phyloP scores from a whole-genome alignment of 768 basidiomycete genomes.

The Lactifluus hygrophoroides region DNA sequence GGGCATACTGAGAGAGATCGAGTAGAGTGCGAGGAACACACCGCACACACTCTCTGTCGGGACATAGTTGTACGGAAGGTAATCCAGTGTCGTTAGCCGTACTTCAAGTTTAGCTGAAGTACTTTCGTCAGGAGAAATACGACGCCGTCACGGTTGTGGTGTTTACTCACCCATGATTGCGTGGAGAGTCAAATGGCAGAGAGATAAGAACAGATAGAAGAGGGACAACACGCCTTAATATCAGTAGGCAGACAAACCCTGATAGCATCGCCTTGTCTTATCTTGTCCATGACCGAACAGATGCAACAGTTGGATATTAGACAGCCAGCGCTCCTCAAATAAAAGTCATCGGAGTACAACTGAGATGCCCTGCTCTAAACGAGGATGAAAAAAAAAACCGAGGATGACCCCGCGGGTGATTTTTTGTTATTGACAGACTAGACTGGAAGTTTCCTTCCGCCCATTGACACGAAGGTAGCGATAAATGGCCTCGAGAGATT shows the following conservation, averaged over 20 bases:
- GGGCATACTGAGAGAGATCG: not conserved
- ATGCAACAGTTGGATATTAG: not conserved
- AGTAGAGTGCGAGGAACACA: constrained; percentile 1
- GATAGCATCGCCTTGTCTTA: not conserved
- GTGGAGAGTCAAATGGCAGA: too few species aligned
- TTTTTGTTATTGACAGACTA: too few species aligned
- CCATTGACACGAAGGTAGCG: too few species aligned
- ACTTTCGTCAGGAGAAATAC: not conserved
- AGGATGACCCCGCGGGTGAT: too few species aligned
- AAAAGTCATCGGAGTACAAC: not conserved
- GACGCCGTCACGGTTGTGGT: not conserved
- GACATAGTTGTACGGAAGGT: constrained; percentile 6
- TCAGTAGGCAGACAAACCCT: not conserved
- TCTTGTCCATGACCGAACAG: not conserved
- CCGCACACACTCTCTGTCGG: constrained; percentile 11
- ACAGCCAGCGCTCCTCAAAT: not conserved
- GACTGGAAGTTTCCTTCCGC: too few species aligned
- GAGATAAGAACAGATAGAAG: not conserved
- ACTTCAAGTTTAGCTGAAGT: too few species aligned
- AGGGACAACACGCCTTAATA: not conserved
- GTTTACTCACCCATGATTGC: not conserved
- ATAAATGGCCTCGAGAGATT: too few species aligned
- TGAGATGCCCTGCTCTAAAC: too few species aligned
- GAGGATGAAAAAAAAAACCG: too few species aligned
- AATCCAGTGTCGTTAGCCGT: too few species aligned